Base-by-base conservation (phyloP, 176 grass and related monocot genomes). In the Echinochloa phyllopogon region DNA sequence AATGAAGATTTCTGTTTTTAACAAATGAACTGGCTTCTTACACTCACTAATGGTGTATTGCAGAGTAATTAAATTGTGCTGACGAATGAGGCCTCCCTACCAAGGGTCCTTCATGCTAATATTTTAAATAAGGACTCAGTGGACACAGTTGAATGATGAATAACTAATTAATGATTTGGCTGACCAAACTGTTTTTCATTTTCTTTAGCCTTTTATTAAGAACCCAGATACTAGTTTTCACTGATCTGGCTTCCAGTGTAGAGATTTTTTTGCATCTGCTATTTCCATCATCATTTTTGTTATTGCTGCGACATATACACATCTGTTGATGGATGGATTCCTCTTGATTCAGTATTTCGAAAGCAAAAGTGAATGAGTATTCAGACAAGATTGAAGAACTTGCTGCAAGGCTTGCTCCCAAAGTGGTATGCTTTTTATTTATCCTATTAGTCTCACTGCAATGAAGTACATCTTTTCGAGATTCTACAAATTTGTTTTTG, bases 341-440 rank as follows among this genome's bases (percentile, higher is more conserved):
- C 50, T 74, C 17, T 41, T 74, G 14, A 58, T 78, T 77, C 83
- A 93, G 91, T 78, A 68, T 86, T 52, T 84, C 91, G 60, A 87
- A 93, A 91, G 86, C 66, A 83, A 96, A 91, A 59, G 68, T 89
- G 67, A 91, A 85, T 16, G 94, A 89, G 21, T 96, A 91, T 80
- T 93, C 88, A 43, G 86, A 96, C 41, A 86, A 85, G 64, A 86
- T 91, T 90, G 89, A 92, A 79, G 84, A 79, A 67, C 77, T 97
- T 75, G 85, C 82, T 75, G 80, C 82, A 66, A 93, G 84, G 67
- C 49, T 96, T 63, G 43, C 16, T 64, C 23, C 59, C 15, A 0
- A 58, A 78, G 37, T 16, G 76, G 74, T 79, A 86, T 27, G 21
- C 6, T 64, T 62, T 63, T 59, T 57, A 6, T 36, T 69, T 60